Base-by-base conservation (phyloP, 495 filamentous ascomycete species). In the Aspergillus diversus region DNA sequence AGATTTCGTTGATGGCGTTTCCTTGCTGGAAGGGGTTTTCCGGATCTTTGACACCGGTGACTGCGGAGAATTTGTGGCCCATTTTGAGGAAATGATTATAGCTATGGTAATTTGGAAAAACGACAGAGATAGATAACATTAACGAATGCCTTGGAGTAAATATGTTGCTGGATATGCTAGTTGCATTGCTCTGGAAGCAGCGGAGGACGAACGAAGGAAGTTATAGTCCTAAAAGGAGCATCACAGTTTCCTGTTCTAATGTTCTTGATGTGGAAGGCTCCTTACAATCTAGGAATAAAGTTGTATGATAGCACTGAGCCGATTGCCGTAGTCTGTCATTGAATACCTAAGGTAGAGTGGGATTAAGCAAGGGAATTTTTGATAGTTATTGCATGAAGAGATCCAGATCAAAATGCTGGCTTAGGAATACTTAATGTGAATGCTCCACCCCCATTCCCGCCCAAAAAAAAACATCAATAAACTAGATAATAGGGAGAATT, bases 1-100 rank as follows among this genome's bases (percentile, higher is more conserved):
- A 78, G 58, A 78, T 72, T 27, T 78, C 70, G 66, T 78, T 77
- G 58, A 78, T 72, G 1, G 70, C 76, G 66, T 78, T 78, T 1
- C 74, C 73, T 8, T 69, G 74, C 11, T 71, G 47, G 59, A 72
- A 73, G 66, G 68, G 74, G 32, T 75, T 61, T 15, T 66, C 64
- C 0, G 76, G 75, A 27, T 27, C 21, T 31, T 68, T 74, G 37
- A 78, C 76, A 0, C 73, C 74, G 27, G 60, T 53, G n/a, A 77
- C 57, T 5, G 63, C 72, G 5, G 76, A 73, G 27, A 78, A 4
- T 47, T 77, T 77, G 32, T 75, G 63, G 21, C 76, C 76, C 76
- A 78, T 78, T 16, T 5, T 39, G 32, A 4, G 13, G 21, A 27
- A 50, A 55, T 16, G 53, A 27, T 39, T 33, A 21, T 39, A 17